Evolutionary conservation across 345 rosid genomes (phyloP).

Genomic region (Citrus glauca): DNA sequence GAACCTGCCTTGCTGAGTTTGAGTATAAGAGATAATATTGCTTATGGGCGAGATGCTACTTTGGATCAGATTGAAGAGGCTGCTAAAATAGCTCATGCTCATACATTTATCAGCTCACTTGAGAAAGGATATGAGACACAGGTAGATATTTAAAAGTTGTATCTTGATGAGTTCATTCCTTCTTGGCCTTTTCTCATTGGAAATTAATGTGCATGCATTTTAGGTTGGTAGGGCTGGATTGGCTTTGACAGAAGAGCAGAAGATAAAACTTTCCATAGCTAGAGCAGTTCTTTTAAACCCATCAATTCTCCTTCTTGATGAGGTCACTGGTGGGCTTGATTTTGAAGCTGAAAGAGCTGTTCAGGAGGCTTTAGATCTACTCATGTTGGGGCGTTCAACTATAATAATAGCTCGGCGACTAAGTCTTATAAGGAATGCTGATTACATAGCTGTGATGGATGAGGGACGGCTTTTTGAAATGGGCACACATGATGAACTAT

Average conservation of each 20-base stretch:
- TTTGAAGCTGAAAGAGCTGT: conserved; percentile 96
- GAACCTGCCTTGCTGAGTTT: conserved; percentile 93
- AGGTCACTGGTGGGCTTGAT: conserved; percentile 98
- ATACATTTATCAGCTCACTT: conserved; percentile 86
- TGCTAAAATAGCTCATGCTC: conserved; percentile 93
- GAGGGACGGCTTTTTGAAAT: conserved; percentile 97
- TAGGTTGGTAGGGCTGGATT: conserved; percentile 96
- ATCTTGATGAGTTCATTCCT: neutral
- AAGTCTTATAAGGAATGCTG: conserved; percentile 89
- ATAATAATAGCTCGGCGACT: conserved; percentile 92
- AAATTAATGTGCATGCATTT: conserved; percentile 16
- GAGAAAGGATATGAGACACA: conserved; percentile 89
- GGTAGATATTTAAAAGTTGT: conserved; percentile 35
- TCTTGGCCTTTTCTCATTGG: neutral
- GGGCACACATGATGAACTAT: conserved; percentile 93
- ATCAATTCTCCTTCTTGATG: conserved; percentile 88
- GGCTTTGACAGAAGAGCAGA: conserved; percentile 86
- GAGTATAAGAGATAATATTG: conserved; percentile 84
- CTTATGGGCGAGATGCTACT: conserved; percentile 82
- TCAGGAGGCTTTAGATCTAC: conserved; percentile 90
- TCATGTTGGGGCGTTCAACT: conserved; percentile 96
- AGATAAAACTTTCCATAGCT: conserved; percentile 90
- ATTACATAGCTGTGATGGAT: conserved; percentile 97
- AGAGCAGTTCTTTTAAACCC: conserved; percentile 96
- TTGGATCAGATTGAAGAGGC: conserved; percentile 92